Evolutionary conservation across 2,329 filamentous ascomycete genomes (phyloP), one percentile per base, ranked within the genome.

Genomic region (Scedosporium minutisporum): DNA sequence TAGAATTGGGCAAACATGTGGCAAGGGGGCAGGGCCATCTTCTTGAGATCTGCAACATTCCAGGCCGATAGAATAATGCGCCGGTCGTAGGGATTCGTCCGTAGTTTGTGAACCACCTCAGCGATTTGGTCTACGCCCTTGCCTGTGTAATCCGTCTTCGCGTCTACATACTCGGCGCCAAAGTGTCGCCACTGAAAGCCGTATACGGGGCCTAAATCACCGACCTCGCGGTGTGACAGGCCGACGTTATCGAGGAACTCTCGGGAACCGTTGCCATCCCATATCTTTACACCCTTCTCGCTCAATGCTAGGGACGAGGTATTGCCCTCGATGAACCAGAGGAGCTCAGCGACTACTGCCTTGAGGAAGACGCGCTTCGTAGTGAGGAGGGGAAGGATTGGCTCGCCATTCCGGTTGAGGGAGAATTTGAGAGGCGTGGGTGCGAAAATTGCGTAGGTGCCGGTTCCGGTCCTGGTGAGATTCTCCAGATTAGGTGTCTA

Each of bases 151-250:
- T 97, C 91, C 0, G 89, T 83, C 66, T 86, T 80, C 14, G 87
- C 83, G 70, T 93, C 89, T 18, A 87, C 79, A 73, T 99, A 99
- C 65, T 91, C 86, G 4, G 95, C 95, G 60, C 95, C 95, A 70
- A 99, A 99, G 76, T 97, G 93, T 3, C 95, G 89, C 95, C 95
- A 99, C 76, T 99, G 95, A 77, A 99, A 99, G 1, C 95, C 95
- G 73, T 99, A 99, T 0, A 97, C 93, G 33, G 95, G 95, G 0
- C 95, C 95, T 0, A 99, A 81, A 71, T 99, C 95, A 66, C 95
- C 95, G 21, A 87, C 89, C 61, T 86, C 90, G 64, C 93, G 90
- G 72, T 96, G 87, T 0, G 81, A 80, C 6, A 97, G 83, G 0
- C 93, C 93, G 1, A 95, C 83, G 65, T 81, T 87, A 78, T 99